Base-by-base conservation (phyloP, 139 green algal species). In the Tetradesmus obliquus region DNA sequence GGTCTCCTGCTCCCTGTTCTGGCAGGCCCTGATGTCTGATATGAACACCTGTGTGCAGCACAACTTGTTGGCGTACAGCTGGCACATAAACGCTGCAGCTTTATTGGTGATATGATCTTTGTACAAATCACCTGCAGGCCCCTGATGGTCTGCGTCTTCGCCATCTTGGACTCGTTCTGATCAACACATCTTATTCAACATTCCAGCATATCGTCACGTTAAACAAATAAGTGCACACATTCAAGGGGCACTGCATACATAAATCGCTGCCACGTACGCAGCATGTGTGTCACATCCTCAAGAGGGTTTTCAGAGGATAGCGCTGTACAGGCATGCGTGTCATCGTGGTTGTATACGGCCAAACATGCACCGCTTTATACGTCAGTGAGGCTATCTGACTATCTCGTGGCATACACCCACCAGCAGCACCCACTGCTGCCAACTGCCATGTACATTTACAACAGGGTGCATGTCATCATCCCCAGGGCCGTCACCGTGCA, bases 1-100 rank as follows among this genome's bases (percentile, higher is more conserved):
- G 62, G 94, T 88, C 93, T 99, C 98, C 88, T 96, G 91, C 93
- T 99, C 98, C 92, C 98, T 98, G 91, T 98, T 98, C 57, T 94
- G 84, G 88, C 96, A 99, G 79, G 94, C 95, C 4, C 98, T 93
- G 19, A 99, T 98, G 86, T 99, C 98, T 9, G 96, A 93, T 79
- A 99, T 99, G 94, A 99, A 99, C 74, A 95, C 94, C 97, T 98
- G 95, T 69, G 10, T 32, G 54, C 17, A 54, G 54, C 81, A 19
- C 32, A 53, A 4, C 53, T 86, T 15, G 81, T 51, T 32, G 45
- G 45, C 8, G 3, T 13, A 15, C 5, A 15, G 51, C 19, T 53
- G 8, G 81, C 81, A 76, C 15, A 19, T 7, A 17, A 76, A 13
- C 2, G 15, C 66, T 24, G 15, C 5, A 24, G 2, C 1, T 24